Evolutionary conservation across 768 basidiomycete genomes (phyloP), one percentile per base, ranked within the genome.

Genomic region (Termitomyces sp.): DNA sequence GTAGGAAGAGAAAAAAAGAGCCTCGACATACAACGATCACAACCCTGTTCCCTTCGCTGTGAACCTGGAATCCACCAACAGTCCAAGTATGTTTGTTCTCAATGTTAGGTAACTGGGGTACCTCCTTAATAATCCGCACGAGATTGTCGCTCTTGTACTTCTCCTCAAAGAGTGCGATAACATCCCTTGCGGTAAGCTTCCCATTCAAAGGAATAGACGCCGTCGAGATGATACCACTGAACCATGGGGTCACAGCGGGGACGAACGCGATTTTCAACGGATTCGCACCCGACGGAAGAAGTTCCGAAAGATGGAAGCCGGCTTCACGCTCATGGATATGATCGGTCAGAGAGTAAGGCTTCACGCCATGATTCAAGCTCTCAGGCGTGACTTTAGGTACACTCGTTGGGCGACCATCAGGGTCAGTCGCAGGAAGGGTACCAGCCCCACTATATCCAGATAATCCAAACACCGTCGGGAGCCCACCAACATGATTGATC

Each of bases 321-420:
- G 95, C 92, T 72, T 99, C 97, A 42, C 97, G 90, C 70, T 99
- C 97, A 76, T 99, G 97, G 65, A 99, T 97, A 73, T 99, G 97
- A 69, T 95, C 94, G 13, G 97, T 99, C 45, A 99, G 74, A 0
- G 92, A 65, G 72, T 99, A 99, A 7, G 95, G 88, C 50, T 85
- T 81, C 45, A 98, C 72, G 2, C 86, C 90, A 12, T 88, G 86
- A 2, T 72, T 75, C 13, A 99, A 83, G 57, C 78, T 85, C 60
- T 90, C 85, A 0, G 90, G 78, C 1, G 85, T 76, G 13, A 97
- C 82, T 70, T 98, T 98, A 41, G 97, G 87, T 13, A 84, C 75
- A 33, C 85, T 94, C 27, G 80, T 76, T 0, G 89, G 88, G 25
- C 80, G 79, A 10, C 91, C 91, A 46, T 88, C 81, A 2, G 77